phyloP scores from a whole-genome alignment of 352 stramenopile species.

The Phytopythium kandeliae region DNA sequence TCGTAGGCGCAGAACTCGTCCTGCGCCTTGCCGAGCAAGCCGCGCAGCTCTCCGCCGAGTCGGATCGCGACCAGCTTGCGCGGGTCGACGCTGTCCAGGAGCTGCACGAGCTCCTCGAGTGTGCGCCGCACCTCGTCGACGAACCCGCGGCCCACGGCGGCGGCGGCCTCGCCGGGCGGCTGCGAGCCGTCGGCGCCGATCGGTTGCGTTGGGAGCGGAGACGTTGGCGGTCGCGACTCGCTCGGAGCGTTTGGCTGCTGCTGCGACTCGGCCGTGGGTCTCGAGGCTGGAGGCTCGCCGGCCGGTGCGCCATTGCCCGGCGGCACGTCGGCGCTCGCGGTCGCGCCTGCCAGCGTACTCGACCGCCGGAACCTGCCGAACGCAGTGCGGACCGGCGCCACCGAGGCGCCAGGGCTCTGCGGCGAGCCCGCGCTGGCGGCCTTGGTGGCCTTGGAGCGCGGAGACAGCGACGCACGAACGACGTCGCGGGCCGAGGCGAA shows the following conservation, averaged over 20 bases:
- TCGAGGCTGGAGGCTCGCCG: neutral
- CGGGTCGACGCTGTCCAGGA: slow-evolving; percentile 55
- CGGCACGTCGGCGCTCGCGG: neutral
- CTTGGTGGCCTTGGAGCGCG: slow-evolving; percentile 12
- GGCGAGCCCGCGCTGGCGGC: neutral
- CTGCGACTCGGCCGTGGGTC: neutral
- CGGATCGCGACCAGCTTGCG: slow-evolving; percentile 58
- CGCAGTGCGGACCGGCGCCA: slow-evolving; percentile 16
- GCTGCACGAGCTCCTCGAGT: slow-evolving; percentile 37
- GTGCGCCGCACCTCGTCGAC: slow-evolving; percentile 36
- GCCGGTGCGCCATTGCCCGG: neutral
- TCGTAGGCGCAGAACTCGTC: slow-evolving; percentile 73
- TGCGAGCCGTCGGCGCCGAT: too few species aligned
- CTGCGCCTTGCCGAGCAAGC: slow-evolving; percentile 69
- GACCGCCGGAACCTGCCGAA: slow-evolving; percentile 50
- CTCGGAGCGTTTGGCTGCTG: neutral
- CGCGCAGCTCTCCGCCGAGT: slow-evolving; percentile 64
- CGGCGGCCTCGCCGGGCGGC: too few species aligned
- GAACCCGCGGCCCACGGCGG: slow-evolving; percentile 9
- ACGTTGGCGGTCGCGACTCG: too few species aligned
- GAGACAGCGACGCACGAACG: slow-evolving; percentile 13
- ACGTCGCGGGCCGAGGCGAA: slow-evolving; percentile 24
- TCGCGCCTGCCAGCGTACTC: slow-evolving; percentile 3
- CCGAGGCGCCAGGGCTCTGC: slow-evolving; percentile 8
- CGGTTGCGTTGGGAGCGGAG: too few species aligned